Evolutionary conservation across 2,329 filamentous ascomycete genomes (phyloP).

Genomic region (Raffaelea ambrosiae): DNA sequence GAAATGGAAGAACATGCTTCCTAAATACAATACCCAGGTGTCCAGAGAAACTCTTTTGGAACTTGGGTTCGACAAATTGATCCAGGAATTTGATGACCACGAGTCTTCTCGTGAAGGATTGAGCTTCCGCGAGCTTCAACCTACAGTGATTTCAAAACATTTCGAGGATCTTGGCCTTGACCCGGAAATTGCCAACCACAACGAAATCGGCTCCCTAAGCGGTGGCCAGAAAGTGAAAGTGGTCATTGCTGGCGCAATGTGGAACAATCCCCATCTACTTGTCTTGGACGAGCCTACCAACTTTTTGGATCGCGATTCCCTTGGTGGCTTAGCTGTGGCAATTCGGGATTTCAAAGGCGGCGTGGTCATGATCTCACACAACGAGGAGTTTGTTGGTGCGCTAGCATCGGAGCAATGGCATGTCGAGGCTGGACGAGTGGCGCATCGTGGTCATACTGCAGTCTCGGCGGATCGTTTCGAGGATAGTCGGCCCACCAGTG

Average conservation of each 20-base stretch:
- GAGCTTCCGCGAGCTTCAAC: slow-evolving; percentile 87
- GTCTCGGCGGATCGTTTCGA: slow-evolving; percentile 79
- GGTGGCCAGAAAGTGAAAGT: slow-evolving; percentile 99
- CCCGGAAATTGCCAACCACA: slow-evolving; percentile 97
- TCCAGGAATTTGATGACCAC: slow-evolving; percentile 98
- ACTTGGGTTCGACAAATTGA: slow-evolving; percentile 81
- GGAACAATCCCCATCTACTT: slow-evolving; percentile 97
- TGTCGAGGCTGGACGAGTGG: slow-evolving; percentile 78
- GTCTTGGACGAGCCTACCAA: slow-evolving; percentile 98
- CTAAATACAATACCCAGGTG: slow-evolving; percentile 88
- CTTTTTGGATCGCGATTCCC: slow-evolving; percentile 95
- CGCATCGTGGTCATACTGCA: slow-evolving; percentile 70
- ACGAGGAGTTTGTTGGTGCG: slow-evolving; percentile 96
- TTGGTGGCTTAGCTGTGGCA: slow-evolving; percentile 92
- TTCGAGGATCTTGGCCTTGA: slow-evolving; percentile 96
- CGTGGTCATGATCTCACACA: slow-evolving; percentile 98
- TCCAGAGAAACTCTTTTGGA: slow-evolving; percentile 85
- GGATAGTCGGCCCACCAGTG: slow-evolving; percentile 57
- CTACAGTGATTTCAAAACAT: slow-evolving; percentile 91
- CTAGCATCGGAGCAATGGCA: slow-evolving; percentile 96
- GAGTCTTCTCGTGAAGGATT: slow-evolving; percentile 98
- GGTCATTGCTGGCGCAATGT: slow-evolving; percentile 91
- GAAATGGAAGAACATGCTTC: slow-evolving; percentile 83
- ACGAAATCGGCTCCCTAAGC: slow-evolving; percentile 90
- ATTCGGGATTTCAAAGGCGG: slow-evolving; percentile 98